These are phyloP conservation scores for Rhizophagus clarus DNA, from an alignment of 192 early-diverging fungal species.

Conservation along the genomic window DNA sequence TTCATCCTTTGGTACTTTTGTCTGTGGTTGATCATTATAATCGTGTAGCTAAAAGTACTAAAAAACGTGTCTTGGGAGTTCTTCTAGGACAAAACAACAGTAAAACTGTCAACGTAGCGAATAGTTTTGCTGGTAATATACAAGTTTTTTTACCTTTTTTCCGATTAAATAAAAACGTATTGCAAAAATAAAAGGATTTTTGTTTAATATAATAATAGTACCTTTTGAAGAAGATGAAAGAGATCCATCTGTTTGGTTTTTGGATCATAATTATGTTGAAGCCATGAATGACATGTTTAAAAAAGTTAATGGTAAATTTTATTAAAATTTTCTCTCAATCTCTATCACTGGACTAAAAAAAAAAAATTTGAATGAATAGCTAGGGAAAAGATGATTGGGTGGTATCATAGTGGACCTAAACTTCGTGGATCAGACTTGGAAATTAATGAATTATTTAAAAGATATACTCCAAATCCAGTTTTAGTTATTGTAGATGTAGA, in stretches of 20 bases:
- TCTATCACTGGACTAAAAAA: not conserved
- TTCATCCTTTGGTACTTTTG: conserved; percentile 97
- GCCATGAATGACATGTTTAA: conserved; percentile 99
- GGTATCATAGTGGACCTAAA: conserved; percentile 99
- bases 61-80: conserved; percentile 96
- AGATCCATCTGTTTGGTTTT: conserved; percentile 96
- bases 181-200: not conserved
- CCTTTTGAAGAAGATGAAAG: conserved; percentile 99
- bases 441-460: conserved; percentile 98
- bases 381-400: conserved; percentile 95
- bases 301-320: conserved; percentile 90
- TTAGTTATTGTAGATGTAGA: conserved; percentile 98
- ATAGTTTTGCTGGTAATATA: conserved; percentile 92
- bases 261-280: conserved; percentile 99
- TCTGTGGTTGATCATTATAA: conserved; percentile 99
- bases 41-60: conserved; percentile 91
- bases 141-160: conserved; percentile 21
- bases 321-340: too few species aligned
- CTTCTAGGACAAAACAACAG: conserved; percentile 89
- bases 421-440: conserved; percentile 93
- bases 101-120: conserved; percentile 92
- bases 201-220: conserved; percentile 58
- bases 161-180: not conserved
- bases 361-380: conserved; percentile 50
- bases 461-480: conserved; percentile 93